phyloP scores from a whole-genome alignment of 441 rosid genomes.

The Jatropha multifida region DNA sequence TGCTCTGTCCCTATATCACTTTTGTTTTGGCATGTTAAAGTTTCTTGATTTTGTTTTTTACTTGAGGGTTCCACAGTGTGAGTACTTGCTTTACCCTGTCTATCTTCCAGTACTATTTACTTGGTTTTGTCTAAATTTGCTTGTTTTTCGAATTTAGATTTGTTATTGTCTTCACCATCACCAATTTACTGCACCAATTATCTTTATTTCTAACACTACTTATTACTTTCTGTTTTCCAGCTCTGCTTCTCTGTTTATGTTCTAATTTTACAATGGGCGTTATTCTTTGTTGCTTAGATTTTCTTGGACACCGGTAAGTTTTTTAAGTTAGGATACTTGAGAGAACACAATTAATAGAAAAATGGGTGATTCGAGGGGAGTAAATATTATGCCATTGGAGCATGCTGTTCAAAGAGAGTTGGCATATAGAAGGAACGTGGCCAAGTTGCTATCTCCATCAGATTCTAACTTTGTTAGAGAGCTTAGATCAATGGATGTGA shows the following conservation, averaged over 20 bases:
- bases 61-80: neutral
- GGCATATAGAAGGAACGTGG: constrained; percentile 25
- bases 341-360: neutral
- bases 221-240: neutral
- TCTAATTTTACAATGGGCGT: neutral
- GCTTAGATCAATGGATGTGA: constrained; percentile 18
- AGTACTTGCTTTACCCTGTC: neutral
- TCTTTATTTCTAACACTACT: neutral
- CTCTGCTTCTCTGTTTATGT: neutral
- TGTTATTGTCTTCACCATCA: neutral
- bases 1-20: neutral
- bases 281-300: neutral
- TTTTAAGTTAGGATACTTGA: neutral
- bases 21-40: neutral
- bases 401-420: constrained; percentile 31
- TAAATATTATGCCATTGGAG: constrained; percentile 13
- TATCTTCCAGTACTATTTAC: neutral
- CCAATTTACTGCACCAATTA: neutral
- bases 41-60: neutral
- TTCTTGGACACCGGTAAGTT: neutral
- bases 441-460: constrained; percentile 2
- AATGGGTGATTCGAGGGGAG: constrained; percentile 20
- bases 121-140: too few relatives aligned
- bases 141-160: neutral
- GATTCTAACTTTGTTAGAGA: constrained; percentile 5